Base-by-base conservation (phyloP, 1,139 yeast genomes). In the Hansenula lynferdii region DNA sequence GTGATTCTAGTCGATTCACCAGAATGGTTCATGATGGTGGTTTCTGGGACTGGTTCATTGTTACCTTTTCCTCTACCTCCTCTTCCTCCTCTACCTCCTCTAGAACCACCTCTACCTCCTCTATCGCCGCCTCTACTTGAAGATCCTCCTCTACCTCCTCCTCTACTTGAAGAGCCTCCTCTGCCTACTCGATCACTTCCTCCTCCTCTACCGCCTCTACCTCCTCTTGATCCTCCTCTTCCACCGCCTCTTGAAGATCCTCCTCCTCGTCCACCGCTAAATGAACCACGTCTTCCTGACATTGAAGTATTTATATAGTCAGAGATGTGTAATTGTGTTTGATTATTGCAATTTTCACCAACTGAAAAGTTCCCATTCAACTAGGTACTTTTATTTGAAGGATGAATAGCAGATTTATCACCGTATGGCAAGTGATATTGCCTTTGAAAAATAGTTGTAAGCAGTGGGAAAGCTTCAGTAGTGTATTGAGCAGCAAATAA, bases 1-100 rank as follows among this genome's bases (percentile, higher is more conserved):
- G 47, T 41, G 22, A 46, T 34, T 25, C 11, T 34, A 22, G 42
- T 36, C 3, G 23, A 18, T 8, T 35, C 14, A 8, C 40, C 39
- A 8, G 23, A 25, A 14, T 23, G 9, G 8, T 15, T 21, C 14
- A 19, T 16, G 15, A 33, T 18, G 6, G 20, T 8, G 9, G 35
- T 19, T 14, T 7, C 14, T 6, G 21, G 5, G 6, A 4, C 24
- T 14, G 14, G 16, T 3, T 18, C 28, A n/a, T n/a, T n/a, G n/a
- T n/a, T n/a, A n/a, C n/a, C n/a, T n/a, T n/a, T n/a, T n/a, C n/a
- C n/a, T n/a, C n/a, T n/a, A n/a, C n/a, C n/a, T n/a, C n/a, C n/a
- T n/a, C 11, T 10, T n/a, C 24, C 17, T 16, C 33, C 41, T 19
- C 25, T 34, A 6, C 35, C 29, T 8, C 37, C 26, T 15, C 35